Evolutionary conservation across 2,329 filamentous ascomycete species (phyloP).

Genomic region (Exophiala spinifera): DNA sequence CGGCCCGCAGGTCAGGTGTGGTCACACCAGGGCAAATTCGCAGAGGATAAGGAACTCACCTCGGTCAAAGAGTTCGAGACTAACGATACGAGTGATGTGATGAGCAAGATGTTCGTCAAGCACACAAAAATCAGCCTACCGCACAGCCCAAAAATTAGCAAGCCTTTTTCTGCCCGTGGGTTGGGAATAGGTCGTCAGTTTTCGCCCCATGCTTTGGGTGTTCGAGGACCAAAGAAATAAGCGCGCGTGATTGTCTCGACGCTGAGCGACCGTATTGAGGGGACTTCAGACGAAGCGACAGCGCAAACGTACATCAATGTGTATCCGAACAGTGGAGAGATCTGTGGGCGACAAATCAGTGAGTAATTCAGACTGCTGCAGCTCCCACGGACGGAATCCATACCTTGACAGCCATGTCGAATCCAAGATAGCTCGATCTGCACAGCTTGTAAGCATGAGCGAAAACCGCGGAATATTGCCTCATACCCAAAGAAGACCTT

Average conservation of each 20-base stretch:
- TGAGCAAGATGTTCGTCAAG: constrained; percentile 59
- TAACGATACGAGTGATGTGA: constrained; percentile 58
- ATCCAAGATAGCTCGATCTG: constrained; percentile 55
- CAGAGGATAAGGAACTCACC: constrained; percentile 37
- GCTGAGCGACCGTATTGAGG: not conserved
- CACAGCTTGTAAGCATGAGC: constrained; percentile 24
- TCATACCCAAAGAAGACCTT: constrained; percentile 61
- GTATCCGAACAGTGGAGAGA: constrained; percentile 29
- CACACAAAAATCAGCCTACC: constrained; percentile 56
- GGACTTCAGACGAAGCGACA: not conserved
- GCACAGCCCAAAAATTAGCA: constrained; percentile 15
- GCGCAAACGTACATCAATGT: constrained; percentile 28
- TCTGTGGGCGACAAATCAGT: constrained; percentile 16
- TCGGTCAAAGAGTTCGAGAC: constrained; percentile 58
- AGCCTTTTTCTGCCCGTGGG: too few relatives aligned
- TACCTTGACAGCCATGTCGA: constrained; percentile 47
- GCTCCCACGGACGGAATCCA: not conserved
- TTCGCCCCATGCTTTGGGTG: not conserved
- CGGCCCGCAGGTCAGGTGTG: constrained; percentile 4
- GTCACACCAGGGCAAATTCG: not conserved
- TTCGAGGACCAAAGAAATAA: constrained; percentile 2
- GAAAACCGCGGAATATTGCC: not conserved
- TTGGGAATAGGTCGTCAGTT: constrained; percentile 1
- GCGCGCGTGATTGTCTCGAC: constrained; percentile 8
- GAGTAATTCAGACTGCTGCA: not conserved